These are phyloP conservation scores for Myxozyma neglecta DNA, from an alignment of 805 yeast genomes.

Conservation along the genomic window DNA sequence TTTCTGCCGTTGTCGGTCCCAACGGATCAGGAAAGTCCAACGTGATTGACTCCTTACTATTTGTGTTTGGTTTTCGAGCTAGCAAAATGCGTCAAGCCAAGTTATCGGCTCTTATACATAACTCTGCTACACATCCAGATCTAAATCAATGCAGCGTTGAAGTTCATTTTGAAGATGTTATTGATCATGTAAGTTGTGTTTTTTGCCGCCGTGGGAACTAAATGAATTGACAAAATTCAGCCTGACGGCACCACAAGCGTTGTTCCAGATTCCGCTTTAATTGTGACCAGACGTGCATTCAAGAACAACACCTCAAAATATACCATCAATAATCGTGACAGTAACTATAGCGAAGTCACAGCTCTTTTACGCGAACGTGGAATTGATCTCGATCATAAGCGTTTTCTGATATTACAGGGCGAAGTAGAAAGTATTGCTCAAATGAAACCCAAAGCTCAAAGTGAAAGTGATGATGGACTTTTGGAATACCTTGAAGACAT, in stretches of 20 bases:
- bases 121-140: conserved; percentile 70
- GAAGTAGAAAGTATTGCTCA: conserved; percentile 98
- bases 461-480: conserved; percentile 87
- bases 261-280: conserved; percentile 57
- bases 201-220: conserved; percentile 32
- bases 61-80: conserved; percentile 96
- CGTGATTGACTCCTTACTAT: conserved; percentile 92
- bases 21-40: conserved; percentile 98
- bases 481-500: conserved; percentile 94
- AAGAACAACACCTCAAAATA: conserved; percentile 77
- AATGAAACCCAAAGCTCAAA: conserved; percentile 97
- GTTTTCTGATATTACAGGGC: conserved; percentile 93
- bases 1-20: conserved; percentile 97
- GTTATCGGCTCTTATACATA: conserved; percentile 88
- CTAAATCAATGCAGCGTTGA: conserved; percentile 84
- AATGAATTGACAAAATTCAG: conserved; percentile 27
- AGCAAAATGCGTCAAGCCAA: conserved; percentile 95
- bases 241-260: conserved; percentile 47
- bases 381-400: conserved; percentile 89
- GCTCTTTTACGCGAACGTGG: conserved; percentile 73
- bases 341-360: conserved; percentile 79
- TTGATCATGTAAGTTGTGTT: conserved; percentile 47
- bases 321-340: conserved; percentile 64
- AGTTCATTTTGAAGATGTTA: conserved; percentile 76
- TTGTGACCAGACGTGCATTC: conserved; percentile 78